Base-by-base conservation (phyloP, 2,329 filamentous ascomycete species). In the Cladosporium sphaerospermum region DNA sequence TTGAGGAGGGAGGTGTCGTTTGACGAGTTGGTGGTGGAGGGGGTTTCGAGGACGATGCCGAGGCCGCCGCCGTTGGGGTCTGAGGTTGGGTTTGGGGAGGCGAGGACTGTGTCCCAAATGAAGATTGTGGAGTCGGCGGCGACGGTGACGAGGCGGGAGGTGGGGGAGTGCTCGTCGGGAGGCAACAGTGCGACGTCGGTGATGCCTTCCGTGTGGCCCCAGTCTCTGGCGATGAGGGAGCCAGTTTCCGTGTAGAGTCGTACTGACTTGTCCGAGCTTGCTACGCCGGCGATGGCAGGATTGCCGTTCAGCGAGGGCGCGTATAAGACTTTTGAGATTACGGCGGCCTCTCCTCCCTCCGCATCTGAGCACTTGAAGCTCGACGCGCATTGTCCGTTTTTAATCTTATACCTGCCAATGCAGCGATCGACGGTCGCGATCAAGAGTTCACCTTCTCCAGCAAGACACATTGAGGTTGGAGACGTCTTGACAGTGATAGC, bases 221-320 rank as follows among this genome's bases (percentile, higher is more conserved):
- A 96, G 71, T 97, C 93, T 39, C 89, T 83, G 47, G 90, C 87
- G 28, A 97, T 73, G 54, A 99, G 85, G 1, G 75, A 73, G 8
- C 92, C 91, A 40, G 82, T 84, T 56, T 86, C 84, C 60, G 96
- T 88, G 63, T 99, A 99, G 13, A 99, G 75, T 34, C 93, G 80
- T 53, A 99, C 85, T 0, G 93, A 97, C 67, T 97, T 99, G 69
- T 99, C 93, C 1, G 89, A 96, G 61, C 91, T 91, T 8, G 92
- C 96, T 9, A 93, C 80, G n/a, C 89, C 91, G 14, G 93, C 78
- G 48, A 99, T 78, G 47, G 95, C 80, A 28, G 84, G 80, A 74
- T 82, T 67, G 9, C 78, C 75, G 70, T 79, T 70, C 57, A 78
- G 69, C 62, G 82, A 72, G 65, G 82, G 62, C 66, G 78, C 72